Base-by-base conservation (phyloP, 176 grass and related monocot genomes). In the Ensete glaucum region DNA sequence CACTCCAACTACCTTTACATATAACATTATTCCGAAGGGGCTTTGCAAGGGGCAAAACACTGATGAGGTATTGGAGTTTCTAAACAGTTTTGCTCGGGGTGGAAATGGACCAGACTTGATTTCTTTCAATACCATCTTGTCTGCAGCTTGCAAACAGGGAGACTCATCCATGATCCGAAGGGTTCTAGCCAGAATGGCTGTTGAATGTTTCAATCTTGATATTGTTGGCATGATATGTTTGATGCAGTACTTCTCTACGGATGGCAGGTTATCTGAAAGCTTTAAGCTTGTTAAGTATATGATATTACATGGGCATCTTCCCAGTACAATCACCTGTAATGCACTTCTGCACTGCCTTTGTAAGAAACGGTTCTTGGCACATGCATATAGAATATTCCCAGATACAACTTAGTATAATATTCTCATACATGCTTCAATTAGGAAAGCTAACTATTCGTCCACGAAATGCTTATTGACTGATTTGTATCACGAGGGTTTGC, bases 341-440 rank as follows among this genome's bases (percentile, higher is more conserved):
- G 67, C 54, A 14, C 75, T 83, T 48, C 49, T 83, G 9, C 53
- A 73, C 62, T 29, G 67, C 60, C 69, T 83, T 64, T 83, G 67
- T 27, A 83, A 78, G 74, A 72, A 54, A 10, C 56, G 67, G 1
- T 72, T 83, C 6, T 16, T 83, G 15, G 48, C 22, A 62, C 17
- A 73, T 64, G 65, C 64, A 34, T 77, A 43, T 48, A 78, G 65
- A 73, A 66, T 78, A 43, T 71, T 65, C 22, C 75, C 82, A 50
- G 67, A 83, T 66, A 78, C 23, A 19, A 73, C 54, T 27, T 73
- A 56, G 19, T 83, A 83, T 83, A 83, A 83, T 72, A 78, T 83
- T 55, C 82, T 83, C 16, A 74, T 83, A 50, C 34, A 67, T 67
- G 67, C 64, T 73, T 83, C 24, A 43, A 53, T 81, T 52, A 75